These are phyloP conservation scores for Medicago lupulina DNA, from an alignment of 306 rosid species.

Conservation along the genomic window DNA sequence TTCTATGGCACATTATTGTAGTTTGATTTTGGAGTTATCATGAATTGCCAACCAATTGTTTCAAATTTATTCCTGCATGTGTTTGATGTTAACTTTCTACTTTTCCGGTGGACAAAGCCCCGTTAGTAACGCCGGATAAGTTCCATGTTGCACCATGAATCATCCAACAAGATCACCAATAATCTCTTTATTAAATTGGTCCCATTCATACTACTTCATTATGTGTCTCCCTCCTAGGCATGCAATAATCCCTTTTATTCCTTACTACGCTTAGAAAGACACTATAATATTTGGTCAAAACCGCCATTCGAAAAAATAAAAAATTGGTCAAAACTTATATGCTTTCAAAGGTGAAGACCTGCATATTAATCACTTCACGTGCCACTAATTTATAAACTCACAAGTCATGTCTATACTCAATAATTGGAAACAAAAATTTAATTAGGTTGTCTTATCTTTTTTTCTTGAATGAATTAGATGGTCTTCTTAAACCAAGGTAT, in stretches of 20 bases:
- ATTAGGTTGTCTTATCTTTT: no score
- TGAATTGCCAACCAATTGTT: conserved; percentile 9
- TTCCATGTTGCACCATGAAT: conserved; percentile 36
- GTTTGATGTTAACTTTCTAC: conserved; percentile 7
- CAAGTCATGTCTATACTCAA: background rate
- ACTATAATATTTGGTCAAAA: conserved; percentile 26
- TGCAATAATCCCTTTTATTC: conserved; percentile 3
- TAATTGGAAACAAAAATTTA: no score
- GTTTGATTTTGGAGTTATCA: conserved; percentile 8
- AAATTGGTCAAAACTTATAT: background rate
- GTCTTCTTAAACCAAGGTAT: no score
- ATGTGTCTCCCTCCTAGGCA: conserved; percentile 36
- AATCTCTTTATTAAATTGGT: background rate
- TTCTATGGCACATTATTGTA: background rate
- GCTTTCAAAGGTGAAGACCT: background rate
- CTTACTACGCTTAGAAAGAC: conserved; percentile 1
- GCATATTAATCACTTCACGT: conserved; percentile 18
- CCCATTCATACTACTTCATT: background rate
- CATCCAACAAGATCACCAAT: conserved; percentile 19
- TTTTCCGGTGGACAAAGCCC: conserved; percentile 39
- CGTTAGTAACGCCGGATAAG: conserved; percentile 30
- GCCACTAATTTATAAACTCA: background rate
- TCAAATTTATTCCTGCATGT: background rate
- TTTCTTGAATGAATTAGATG: no score
- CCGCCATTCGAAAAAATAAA: no score